Evolutionary conservation across 305 asterid genomes (phyloP).

Genomic region (Fraxinus velutina): DNA sequence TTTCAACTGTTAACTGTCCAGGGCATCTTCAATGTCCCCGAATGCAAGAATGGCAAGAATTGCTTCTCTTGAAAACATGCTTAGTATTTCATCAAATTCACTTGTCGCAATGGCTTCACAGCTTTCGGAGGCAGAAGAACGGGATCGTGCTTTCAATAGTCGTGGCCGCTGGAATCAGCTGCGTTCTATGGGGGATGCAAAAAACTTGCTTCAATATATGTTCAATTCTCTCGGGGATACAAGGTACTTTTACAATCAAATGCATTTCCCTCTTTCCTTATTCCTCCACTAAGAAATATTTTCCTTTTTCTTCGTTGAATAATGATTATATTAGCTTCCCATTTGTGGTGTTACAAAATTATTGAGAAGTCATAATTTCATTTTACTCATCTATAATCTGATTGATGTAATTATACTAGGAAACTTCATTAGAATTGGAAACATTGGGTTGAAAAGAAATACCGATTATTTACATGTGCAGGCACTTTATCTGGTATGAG

Average conservation of each 20-base stretch:
- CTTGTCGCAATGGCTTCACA: slow-evolving; percentile 99
- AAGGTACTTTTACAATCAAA: slow-evolving; percentile 39
- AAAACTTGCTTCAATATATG: slow-evolving; percentile 79
- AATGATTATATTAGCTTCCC: neutral
- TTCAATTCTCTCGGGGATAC: slow-evolving; percentile 80
- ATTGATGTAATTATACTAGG: neutral
- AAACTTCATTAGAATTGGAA: neutral
- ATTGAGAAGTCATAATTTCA: neutral
- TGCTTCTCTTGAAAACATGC: slow-evolving; percentile 93
- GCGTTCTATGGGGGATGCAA: slow-evolving; percentile 97
- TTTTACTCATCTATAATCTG: neutral
- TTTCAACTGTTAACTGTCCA: slow-evolving; percentile 28
- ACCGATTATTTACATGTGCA: neutral
- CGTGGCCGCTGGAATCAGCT: slow-evolving; percentile 98
- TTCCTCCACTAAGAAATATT: neutral
- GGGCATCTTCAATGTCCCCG: slow-evolving; percentile 93
- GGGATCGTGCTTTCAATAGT: slow-evolving; percentile 71
- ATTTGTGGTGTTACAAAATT: neutral
- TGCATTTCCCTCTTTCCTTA: neutral
- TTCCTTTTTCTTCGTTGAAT: neutral
- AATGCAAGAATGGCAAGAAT: slow-evolving; percentile 90
- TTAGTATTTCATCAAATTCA: slow-evolving; percentile 87
- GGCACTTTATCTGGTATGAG: neutral
- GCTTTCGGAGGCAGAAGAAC: slow-evolving; percentile 98
- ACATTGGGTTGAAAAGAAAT: neutral